Evolutionary conservation across 805 yeast genomes (phyloP).

Genomic region (Trichomonascus vanleenenianus): DNA sequence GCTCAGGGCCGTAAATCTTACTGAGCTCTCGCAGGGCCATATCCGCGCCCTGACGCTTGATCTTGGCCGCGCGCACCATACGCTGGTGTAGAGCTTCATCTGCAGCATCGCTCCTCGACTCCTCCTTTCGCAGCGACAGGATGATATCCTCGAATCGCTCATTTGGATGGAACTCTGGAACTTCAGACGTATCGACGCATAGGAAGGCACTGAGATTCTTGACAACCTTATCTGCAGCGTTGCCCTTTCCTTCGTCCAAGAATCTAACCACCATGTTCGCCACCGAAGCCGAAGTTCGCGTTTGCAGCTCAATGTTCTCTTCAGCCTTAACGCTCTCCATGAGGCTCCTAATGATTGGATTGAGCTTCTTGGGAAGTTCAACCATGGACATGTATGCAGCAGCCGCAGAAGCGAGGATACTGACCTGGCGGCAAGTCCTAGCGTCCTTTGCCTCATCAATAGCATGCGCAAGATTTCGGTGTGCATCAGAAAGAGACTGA

Average conservation of each 20-base stretch:
- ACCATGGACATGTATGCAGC: conserved; percentile 58
- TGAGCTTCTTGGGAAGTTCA: conserved; percentile 73
- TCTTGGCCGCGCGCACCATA: conserved; percentile 63
- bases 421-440: conserved; percentile 34
- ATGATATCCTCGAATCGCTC: conserved; percentile 46
- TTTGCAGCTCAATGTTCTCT: conserved; percentile 56
- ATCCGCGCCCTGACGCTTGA: conserved; percentile 80
- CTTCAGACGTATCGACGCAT: conserved; percentile 93
- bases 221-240: conserved; percentile 79
- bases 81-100: conserved; percentile 54
- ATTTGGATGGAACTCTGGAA: conserved; percentile 80
- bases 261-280: conserved; percentile 57
- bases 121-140: conserved; percentile 73
- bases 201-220: conserved; percentile 87
- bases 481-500: conserved; percentile 72
- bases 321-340: conserved; percentile 91
- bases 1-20: conserved; percentile 39
- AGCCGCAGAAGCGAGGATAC: conserved; percentile 69
- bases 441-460: conserved; percentile 60
- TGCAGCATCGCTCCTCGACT: conserved; percentile 51
- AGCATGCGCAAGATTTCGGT: conserved; percentile 55
- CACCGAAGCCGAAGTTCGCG: conserved; percentile 61
- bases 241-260: conserved; percentile 46
- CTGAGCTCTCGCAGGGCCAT: conserved; percentile 58
- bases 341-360: conserved; percentile 77